Base-by-base conservation (phyloP, 192 early-diverging fungal genomes). In the Funneliformis mosseae region DNA sequence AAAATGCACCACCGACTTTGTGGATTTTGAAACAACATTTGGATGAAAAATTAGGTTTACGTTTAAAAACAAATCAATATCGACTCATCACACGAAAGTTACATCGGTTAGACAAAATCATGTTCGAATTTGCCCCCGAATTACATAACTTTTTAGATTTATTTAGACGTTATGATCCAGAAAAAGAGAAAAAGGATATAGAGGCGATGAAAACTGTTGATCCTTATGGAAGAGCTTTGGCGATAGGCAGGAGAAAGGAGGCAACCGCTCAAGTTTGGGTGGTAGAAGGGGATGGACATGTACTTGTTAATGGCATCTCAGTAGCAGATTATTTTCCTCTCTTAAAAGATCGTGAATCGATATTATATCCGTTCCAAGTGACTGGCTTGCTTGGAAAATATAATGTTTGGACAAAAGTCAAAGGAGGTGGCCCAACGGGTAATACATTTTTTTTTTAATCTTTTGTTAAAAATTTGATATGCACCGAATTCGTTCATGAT, bases 381-480 rank as follows among this genome's bases (percentile, higher is more conserved):
- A 90, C 89, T 4, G 81, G 86, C 21, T 83, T 81, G n/a, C 81
- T 94, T n/a, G 92, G 93, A 41, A 87, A 90, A 41, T 98, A 90
- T 85, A 97, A 97, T 84, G 94, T 95, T 62, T 98, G 95, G 91
- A 85, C 91, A 8, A 77, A 91, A 38, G 96, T 96, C 14, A 79
- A 86, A 2, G 96, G 96, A 60, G 94, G 96, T 63, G 97, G 97
- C 8, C 85, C 80, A 10, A 92, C 93, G 5, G 95, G 90, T 91
- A 87, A 8, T 38, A 69, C 21, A n/a, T n/a, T n/a, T n/a, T n/a
- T n/a, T 39, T 33, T 27, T 61, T 2, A 55, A 7, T 55, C 21
- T 55, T 55, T 3, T 55, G 16, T 55, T 21, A 21, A 7, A 55
- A 55, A 7, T 55, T 14, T 16, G 50, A 55, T 9, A 55, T 5